Evolutionary conservation across 228 moss, liverwort and hornwort genomes (phyloP).

Genomic region (Sphagnum magellanicum): DNA sequence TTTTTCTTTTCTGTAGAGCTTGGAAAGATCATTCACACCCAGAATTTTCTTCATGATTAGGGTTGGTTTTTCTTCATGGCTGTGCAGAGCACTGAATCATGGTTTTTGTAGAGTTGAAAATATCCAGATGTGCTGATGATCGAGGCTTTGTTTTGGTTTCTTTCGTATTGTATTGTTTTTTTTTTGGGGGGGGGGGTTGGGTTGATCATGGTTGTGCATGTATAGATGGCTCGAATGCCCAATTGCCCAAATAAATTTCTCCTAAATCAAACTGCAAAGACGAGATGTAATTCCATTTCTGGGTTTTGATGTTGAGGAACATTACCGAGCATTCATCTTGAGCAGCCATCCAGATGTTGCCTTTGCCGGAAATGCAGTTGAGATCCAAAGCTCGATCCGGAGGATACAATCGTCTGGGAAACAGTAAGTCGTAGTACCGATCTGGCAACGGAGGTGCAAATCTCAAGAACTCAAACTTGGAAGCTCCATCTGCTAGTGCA

Average conservation of each 20-base stretch:
- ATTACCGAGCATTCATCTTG: constrained; percentile 21
- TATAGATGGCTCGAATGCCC: constrained; percentile 38
- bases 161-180: too few relatives aligned
- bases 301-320: constrained; percentile 24
- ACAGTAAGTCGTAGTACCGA: constrained; percentile 21
- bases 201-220: constrained; percentile 15
- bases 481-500: neutral
- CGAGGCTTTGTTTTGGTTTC: too few relatives aligned
- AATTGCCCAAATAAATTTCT: constrained; percentile 25
- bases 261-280: constrained; percentile 23
- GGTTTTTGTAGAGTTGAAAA: too few relatives aligned
- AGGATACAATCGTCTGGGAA: constrained; percentile 13
- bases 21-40: too few relatives aligned
- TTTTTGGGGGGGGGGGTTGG: too few relatives aligned
- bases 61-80: too few relatives aligned
- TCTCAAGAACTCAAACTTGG: constrained; percentile 4
- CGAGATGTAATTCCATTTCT: constrained; percentile 23
- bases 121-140: too few relatives aligned
- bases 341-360: constrained; percentile 41
- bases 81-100: too few relatives aligned
- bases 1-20: too few relatives aligned
- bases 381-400: constrained; percentile 20
- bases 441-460: constrained; percentile 35
- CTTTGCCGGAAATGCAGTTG: constrained; percentile 33
- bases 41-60: too few relatives aligned